Base-by-base conservation (phyloP, 768 basidiomycete species). In the Rhizopogon vesiculosus region DNA sequence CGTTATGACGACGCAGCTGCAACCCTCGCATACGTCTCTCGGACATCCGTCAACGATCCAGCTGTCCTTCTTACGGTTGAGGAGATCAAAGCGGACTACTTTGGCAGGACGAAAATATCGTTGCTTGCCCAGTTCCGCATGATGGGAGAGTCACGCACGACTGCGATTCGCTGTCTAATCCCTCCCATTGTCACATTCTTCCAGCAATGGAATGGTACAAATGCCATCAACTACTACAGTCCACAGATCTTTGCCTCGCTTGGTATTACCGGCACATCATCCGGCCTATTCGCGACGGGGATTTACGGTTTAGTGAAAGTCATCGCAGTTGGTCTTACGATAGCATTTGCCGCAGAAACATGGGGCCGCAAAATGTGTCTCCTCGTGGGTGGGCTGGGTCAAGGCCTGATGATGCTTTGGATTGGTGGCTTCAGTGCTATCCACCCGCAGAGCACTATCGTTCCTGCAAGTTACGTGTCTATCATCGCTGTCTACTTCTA, bases 201-300 rank as follows among this genome's bases (percentile, higher is more conserved):
- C 62, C 66, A 69, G 41, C 73, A 82, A 63, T 79, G 78, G 74
- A 81, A 77, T 0, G 81, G 81, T 13, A 78, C 78, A 12, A 82
- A 82, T 58, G 74, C 79, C 3, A 78, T 82, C 61, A 80, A 80
- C 61, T 83, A 83, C 59, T 83, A 75, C 56, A 76, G 76, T 58
- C 82, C 82, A 0, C 62, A 74, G 41, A 78, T 83, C 57, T 82
- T 83, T 58, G 73, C 73, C 3, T 66, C 66, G 39, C 67, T 83
- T 15, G 81, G 81, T 2, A 74, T 82, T 22, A 70, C 67, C 1
- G 75, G 77, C 3, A 75, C 69, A 25, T 72, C 61, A 7, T 66
- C 77, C 4, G 74, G 70, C 16, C 68, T 83, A 7, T 74, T 83
- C 40, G 80, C 81, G 3, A 82, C 82, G 5, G 82, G 81, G 57